These are phyloP conservation scores for Diaporthe vaccinii DNA, from an alignment of 2,329 filamentous ascomycete species.

Conservation along the genomic window DNA sequence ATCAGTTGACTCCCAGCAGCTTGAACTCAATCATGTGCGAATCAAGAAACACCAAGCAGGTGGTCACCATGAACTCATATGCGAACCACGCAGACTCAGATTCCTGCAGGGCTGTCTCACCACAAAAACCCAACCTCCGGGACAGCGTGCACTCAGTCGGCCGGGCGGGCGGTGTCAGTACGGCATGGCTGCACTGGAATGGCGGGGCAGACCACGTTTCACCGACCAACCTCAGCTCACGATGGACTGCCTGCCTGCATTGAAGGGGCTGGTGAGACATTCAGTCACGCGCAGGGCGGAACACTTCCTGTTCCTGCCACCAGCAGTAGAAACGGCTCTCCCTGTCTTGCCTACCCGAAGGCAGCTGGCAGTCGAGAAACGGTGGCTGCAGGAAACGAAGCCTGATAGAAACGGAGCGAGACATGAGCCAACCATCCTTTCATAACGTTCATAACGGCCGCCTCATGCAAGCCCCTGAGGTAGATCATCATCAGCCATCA, in stretches of 20 bases:
- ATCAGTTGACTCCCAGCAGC: not conserved
- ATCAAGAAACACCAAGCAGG: not conserved
- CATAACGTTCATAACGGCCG: slow-evolving; percentile 28
- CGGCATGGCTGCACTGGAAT: slow-evolving; percentile 7
- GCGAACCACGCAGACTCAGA: slow-evolving; percentile 14
- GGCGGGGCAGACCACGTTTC: slow-evolving; percentile 32
- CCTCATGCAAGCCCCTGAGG: slow-evolving; percentile 32
- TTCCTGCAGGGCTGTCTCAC: slow-evolving; percentile 27
- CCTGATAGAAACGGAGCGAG: too few relatives aligned
- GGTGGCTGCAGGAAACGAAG: not conserved
- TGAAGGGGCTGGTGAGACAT: slow-evolving; percentile 26
- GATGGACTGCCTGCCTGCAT: slow-evolving; percentile 2
- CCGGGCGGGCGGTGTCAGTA: too few relatives aligned
- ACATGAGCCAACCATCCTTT: not conserved
- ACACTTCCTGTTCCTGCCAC: slow-evolving; percentile 7
- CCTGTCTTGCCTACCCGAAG: not conserved
- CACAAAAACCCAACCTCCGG: slow-evolving; percentile 17
- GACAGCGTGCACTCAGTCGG: not conserved
- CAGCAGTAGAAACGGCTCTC: not conserved
- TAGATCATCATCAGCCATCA: slow-evolving; percentile 15
- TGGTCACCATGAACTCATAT: not conserved
- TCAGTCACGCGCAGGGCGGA: slow-evolving; percentile 22
- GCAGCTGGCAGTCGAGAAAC: not conserved
- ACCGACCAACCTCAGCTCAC: slow-evolving; percentile 24
- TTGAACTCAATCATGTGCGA: slow-evolving; percentile 4